These are phyloP conservation scores for Entomortierella chlamydospora DNA, from an alignment of 192 early-diverging fungal genomes.

Conservation along the genomic window DNA sequence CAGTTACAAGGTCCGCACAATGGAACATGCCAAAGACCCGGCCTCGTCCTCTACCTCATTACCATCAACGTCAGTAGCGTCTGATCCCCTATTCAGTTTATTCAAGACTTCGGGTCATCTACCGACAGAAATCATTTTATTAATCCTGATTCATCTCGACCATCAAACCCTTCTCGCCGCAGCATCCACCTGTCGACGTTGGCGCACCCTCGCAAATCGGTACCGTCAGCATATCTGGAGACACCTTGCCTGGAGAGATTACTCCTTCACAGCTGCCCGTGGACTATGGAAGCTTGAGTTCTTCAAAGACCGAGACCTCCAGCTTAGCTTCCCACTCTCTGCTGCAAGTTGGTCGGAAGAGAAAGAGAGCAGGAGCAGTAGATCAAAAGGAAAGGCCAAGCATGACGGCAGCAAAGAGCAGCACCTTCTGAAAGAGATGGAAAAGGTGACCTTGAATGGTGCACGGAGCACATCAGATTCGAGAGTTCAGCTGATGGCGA, in stretches of 20 bases:
- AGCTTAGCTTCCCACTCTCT: slow-evolving; percentile 10
- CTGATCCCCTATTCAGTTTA: neutral
- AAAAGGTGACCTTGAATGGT: no score
- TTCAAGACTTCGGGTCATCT: slow-evolving; percentile 1
- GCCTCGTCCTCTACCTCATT: no score
- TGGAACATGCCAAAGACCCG: no score
- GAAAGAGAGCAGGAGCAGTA: neutral
- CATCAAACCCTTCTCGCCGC: slow-evolving; percentile 29
- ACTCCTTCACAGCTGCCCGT: slow-evolving; percentile 29
- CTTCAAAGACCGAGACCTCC: slow-evolving; percentile 21
- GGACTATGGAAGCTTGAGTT: slow-evolving; percentile 47
- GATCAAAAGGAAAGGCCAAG: neutral
- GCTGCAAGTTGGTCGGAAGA: neutral
- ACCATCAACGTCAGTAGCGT: neutral
- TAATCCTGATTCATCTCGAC: slow-evolving; percentile 39
- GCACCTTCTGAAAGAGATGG: no score
- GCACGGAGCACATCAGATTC: no score
- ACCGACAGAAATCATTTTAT: slow-evolving; percentile 36
- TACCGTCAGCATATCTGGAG: slow-evolving; percentile 42
- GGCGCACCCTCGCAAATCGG: slow-evolving; percentile 24
- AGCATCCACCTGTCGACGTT: slow-evolving; percentile 21
- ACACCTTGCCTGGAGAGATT: slow-evolving; percentile 25
- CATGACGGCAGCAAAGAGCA: no score
- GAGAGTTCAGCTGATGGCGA: no score
- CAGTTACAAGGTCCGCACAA: no score